phyloP scores from a whole-genome alignment of 345 rosid species.

The Hibiscus trionum region DNA sequence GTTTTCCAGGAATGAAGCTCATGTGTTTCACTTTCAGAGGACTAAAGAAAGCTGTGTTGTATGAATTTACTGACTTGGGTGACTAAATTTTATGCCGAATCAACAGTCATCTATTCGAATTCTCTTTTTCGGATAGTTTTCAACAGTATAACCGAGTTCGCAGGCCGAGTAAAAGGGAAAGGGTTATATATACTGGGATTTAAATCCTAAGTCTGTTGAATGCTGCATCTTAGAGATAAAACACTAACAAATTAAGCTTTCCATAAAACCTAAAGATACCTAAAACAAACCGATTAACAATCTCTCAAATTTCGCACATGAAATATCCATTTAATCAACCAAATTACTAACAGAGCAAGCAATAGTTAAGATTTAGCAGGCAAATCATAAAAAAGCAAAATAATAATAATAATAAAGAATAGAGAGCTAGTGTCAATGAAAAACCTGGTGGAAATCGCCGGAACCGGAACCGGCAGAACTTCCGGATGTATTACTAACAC shows the following conservation, averaged over 20 bases:
- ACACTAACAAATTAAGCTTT: neutral
- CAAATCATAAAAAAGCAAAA: neutral
- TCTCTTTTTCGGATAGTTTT: neutral
- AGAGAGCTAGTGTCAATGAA: neutral
- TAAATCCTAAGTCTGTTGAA: neutral
- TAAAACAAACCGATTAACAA: neutral
- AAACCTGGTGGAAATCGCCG: conserved; percentile 94
- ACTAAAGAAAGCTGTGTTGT: too few relatives aligned
- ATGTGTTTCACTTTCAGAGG: too few relatives aligned
- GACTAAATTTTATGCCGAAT: neutral
- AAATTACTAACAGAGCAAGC: neutral
- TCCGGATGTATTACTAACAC: conserved; percentile 90
- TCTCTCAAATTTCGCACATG: neutral
- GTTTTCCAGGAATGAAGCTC: neutral
- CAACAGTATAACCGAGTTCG: too few relatives aligned
- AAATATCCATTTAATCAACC: neutral
- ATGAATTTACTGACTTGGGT: neutral
- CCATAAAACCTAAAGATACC: neutral
- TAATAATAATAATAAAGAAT: neutral
- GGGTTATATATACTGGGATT: too few relatives aligned
- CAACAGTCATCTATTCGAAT: neutral
- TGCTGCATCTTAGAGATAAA: neutral
- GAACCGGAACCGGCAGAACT: conserved; percentile 98
- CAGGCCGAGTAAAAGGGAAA: neutral
- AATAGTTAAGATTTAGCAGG: neutral